Conservation (phyloP, 2,329 filamentous ascomycete genomes). For the Ophiostoma piceae region DNA sequence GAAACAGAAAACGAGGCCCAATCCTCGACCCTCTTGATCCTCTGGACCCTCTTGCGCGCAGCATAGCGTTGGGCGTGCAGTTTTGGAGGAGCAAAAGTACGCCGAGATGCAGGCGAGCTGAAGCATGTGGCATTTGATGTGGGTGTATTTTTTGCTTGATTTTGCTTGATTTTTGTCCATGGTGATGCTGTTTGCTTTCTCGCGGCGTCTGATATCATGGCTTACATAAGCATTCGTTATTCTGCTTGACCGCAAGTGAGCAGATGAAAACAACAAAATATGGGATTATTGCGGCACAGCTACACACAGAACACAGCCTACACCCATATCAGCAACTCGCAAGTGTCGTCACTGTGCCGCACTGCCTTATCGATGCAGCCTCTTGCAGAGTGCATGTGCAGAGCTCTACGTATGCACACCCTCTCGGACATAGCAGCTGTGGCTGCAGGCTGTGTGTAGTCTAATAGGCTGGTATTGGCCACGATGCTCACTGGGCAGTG, state of each 20-base stretch:
- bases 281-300: background rate
- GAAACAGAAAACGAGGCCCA: background rate
- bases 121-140: background rate
- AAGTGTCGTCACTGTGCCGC: background rate
- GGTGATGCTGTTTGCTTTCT: background rate
- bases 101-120: background rate
- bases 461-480: too few relatives aligned
- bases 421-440: background rate
- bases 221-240: background rate
- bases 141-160: background rate
- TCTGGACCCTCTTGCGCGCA: background rate
- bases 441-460: too few relatives aligned
- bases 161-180: background rate
- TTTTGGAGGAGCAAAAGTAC: background rate
- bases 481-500: background rate
- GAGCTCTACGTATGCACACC: background rate
- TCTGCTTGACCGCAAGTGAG: too few relatives aligned
- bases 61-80: background rate
- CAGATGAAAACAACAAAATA: too few relatives aligned
- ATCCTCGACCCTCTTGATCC: background rate
- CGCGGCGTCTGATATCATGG: background rate
- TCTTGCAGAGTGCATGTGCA: background rate
- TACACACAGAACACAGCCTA: background rate
- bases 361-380: background rate
- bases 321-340: background rate